Conservation (phyloP, 176 grass and related monocot species). For the Zea luxurians region DNA sequence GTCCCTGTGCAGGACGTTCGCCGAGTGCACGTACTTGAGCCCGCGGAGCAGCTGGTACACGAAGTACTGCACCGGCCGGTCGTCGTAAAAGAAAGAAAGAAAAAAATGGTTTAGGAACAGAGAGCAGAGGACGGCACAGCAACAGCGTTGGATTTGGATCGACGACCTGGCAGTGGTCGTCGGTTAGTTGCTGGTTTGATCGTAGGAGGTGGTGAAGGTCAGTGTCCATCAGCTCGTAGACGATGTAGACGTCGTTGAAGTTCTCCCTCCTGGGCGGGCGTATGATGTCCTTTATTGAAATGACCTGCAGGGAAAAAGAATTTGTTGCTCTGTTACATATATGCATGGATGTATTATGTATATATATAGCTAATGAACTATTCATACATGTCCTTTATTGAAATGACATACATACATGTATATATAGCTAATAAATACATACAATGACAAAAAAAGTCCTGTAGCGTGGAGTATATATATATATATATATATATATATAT, state of each 20-base stretch:
- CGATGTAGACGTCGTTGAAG: constrained; percentile 98
- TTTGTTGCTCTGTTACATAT: too few relatives aligned
- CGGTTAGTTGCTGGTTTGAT: constrained; percentile 84
- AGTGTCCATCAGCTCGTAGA: constrained; percentile 94
- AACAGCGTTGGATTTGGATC: background rate
- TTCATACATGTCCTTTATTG: too few relatives aligned
- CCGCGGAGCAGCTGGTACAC: constrained; percentile 91
- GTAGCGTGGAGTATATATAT: too few relatives aligned
- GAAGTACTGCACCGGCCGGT: constrained; percentile 57
- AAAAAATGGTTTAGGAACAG: background rate
- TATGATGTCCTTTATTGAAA: constrained; percentile 97
- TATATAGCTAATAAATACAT: too few relatives aligned
- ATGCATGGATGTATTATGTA: too few relatives aligned
- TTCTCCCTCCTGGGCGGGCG: constrained; percentile 85
- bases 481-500: too few relatives aligned
- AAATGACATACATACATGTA: too few relatives aligned
- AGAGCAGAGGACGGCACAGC: too few relatives aligned
- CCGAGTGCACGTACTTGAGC: constrained; percentile 94
- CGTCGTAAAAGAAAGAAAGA: too few relatives aligned
- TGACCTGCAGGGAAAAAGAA: constrained; percentile 47
- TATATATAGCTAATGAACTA: too few relatives aligned
- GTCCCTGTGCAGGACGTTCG: constrained; percentile 92
- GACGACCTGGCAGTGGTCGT: constrained; percentile 90
- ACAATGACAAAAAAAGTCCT: too few relatives aligned
- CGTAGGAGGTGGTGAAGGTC: constrained; percentile 92